Base-by-base conservation (phyloP, 106 monocot species). In the Agapanthus africanus region DNA sequence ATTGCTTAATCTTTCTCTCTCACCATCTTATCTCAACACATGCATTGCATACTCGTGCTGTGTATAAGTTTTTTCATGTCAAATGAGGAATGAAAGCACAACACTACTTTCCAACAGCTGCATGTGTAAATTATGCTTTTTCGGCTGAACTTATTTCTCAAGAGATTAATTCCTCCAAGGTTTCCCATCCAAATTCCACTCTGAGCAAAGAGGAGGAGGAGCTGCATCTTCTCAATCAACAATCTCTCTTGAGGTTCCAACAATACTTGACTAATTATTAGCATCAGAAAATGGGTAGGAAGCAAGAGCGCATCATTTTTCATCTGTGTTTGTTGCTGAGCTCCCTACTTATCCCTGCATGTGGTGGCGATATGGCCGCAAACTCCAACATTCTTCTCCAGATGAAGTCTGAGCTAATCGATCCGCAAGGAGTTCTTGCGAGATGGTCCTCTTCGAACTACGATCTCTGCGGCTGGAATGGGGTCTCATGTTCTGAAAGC, bases 401-500 rank as follows among this genome's bases (percentile, higher is more conserved):
- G 68, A 35, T 88, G 8, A 95, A 95, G 46, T 81, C 91, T 6
- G 69, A 67, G 21, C 47, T 95, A 46, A 40, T 63, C 41, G 88
- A 86, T 46, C 41, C 78, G 2, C 23, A 50, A 16, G 84, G 81
- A 51, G 81, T 67, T 51, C 84, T 95, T 46, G 38, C 66, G 2
- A 68, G 28, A 73, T 95, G 91, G 95, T 67, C 70, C 27, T 36
- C 63, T 18, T 60, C 66, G n/a, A 56, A 22, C n/a, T 19, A 39
- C 11, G 74, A 80, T 47, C 37, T 72, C 32, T 95, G 95, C 73
- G 70, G 63, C 56, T 91, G 91, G 95, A 70, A 75, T 34, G 95
- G 91, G 68, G 73, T 95, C 34, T 63, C 75, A 62, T 95, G 95
- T 44, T 54, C 59, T 0, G 34, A 19, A 1, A 68, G 40, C 39